Evolutionary conservation across 1,139 yeast species (phyloP).

Genomic region (Saccharomycopsis hybrid): DNA sequence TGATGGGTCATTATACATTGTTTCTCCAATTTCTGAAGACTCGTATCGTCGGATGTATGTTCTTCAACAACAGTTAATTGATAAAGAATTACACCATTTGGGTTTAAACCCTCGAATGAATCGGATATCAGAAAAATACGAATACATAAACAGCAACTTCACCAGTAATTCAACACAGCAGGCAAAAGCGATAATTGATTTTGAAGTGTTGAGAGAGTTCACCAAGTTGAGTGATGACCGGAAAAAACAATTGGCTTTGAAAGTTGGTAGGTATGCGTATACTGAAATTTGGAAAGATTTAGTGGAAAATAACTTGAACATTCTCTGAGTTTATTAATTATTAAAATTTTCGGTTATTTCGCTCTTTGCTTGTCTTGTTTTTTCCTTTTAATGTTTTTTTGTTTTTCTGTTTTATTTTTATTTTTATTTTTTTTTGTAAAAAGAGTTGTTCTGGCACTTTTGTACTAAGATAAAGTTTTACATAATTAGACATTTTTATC

Average conservation of each 20-base stretch:
- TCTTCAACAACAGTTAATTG: conserved; percentile 80
- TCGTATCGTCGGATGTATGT: conserved; percentile 77
- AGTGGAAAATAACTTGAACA: conserved; percentile 32
- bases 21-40: conserved; percentile 71
- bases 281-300: conserved; percentile 65
- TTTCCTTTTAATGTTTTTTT: too few relatives aligned
- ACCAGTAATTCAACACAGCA: conserved; percentile 17
- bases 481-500: too few relatives aligned
- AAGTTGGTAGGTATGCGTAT: conserved; percentile 50
- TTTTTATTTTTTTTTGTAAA: too few relatives aligned
- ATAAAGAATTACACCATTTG: conserved; percentile 63
- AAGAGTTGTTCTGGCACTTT: too few relatives aligned
- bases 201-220: conserved; percentile 47
- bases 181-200: conserved; percentile 55
- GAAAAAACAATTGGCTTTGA: conserved; percentile 45
- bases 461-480: too few relatives aligned
- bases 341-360: too few relatives aligned
- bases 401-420: too few relatives aligned
- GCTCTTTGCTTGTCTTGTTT: too few relatives aligned
- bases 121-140: conserved; percentile 43
- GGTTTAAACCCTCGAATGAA: conserved; percentile 80
- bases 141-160: conserved; percentile 22
- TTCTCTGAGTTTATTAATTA: conserved; percentile 3
- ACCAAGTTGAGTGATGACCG: conserved; percentile 51
- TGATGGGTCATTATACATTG: conserved; percentile 73